Evolutionary conservation across 768 basidiomycete genomes (phyloP).

Genomic region (Lactifluus echinatus): DNA sequence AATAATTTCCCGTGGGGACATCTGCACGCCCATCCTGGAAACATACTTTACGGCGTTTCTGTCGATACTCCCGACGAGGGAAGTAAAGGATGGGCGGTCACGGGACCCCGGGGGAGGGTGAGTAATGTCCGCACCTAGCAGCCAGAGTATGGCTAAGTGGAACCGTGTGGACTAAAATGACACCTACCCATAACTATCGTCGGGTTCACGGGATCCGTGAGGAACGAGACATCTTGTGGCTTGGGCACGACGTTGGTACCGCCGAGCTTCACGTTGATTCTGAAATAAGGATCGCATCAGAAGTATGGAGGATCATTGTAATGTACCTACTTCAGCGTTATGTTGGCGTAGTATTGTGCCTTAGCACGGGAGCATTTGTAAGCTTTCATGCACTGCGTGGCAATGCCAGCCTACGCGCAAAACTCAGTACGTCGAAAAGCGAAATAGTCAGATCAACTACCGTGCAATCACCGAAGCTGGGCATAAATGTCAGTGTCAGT

Average conservation of each 20-base stretch:
- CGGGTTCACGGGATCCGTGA: slow-evolving; percentile 62
- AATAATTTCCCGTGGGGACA: slow-evolving; percentile 63
- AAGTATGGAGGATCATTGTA: not conserved
- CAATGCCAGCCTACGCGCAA: slow-evolving; percentile 45
- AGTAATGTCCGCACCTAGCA: slow-evolving; percentile 64
- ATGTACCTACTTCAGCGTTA: slow-evolving; percentile 57
- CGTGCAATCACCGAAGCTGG: slow-evolving; percentile 5
- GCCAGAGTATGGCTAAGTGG: not conserved
- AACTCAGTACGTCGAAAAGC: not conserved
- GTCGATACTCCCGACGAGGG: slow-evolving; percentile 73
- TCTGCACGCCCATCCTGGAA: slow-evolving; percentile 55
- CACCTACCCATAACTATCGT: slow-evolving; percentile 65
- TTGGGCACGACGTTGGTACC: slow-evolving; percentile 75
- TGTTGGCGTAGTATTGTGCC: slow-evolving; percentile 71
- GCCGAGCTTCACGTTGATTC: slow-evolving; percentile 76
- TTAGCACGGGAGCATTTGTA: slow-evolving; percentile 56
- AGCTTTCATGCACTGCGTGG: slow-evolving; percentile 69
- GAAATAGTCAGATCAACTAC: not conserved
- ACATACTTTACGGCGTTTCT: slow-evolving; percentile 61
- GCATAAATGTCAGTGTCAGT: not conserved
- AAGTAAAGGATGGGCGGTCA: slow-evolving; percentile 69
- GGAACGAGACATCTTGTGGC: slow-evolving; percentile 47
- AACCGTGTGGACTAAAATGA: not conserved
- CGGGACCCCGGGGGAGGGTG: slow-evolving; percentile 65
- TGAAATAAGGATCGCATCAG: slow-evolving; percentile 23